Conservation (phyloP, 2,329 filamentous ascomycete species). For the Trichoderma arundinaceum region DNA sequence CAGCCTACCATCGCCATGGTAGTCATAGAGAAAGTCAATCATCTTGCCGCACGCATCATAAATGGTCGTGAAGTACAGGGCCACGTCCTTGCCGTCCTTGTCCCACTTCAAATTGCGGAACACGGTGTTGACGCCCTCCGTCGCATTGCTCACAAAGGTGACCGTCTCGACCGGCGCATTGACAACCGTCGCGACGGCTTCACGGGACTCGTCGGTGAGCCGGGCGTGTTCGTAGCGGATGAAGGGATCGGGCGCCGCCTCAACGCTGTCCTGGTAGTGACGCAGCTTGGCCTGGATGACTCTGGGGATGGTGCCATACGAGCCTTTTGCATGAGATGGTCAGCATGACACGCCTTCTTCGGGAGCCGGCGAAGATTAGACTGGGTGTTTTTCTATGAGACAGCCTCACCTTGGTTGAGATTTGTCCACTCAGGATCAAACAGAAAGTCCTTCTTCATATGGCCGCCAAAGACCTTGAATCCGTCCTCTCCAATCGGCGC, state of each 20-base stretch:
- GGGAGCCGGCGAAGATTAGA: no score
- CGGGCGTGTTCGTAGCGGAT: constrained; percentile 59
- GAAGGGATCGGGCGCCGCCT: constrained; percentile 69
- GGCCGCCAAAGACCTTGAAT: constrained; percentile 20
- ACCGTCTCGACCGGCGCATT: constrained; percentile 68
- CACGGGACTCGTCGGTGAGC: constrained; percentile 57
- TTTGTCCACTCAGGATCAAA: constrained; percentile 26
- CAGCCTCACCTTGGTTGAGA: constrained; percentile 22
- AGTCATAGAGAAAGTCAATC: constrained; percentile 20
- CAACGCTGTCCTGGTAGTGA: constrained; percentile 68
- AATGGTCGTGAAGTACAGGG: constrained; percentile 78
- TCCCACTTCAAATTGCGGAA: constrained; percentile 40
- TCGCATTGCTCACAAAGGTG: constrained; percentile 77
- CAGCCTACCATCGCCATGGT: constrained; percentile 50
- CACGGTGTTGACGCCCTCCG: constrained; percentile 32
- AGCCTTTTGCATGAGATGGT: constrained; percentile 57
- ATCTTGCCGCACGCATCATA: constrained; percentile 81
- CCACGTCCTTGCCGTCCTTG: constrained; percentile 73
- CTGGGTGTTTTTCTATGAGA: no score
- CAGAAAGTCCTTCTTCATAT: constrained; percentile 24
- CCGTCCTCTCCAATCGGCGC: neutral
- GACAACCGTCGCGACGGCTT: constrained; percentile 70
- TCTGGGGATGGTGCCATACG: constrained; percentile 77
- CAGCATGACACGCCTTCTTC: no score
- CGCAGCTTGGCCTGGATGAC: constrained; percentile 64